Evolutionary conservation across 352 stramenopile genomes (phyloP), one percentile per base, ranked within the genome.

Genomic region (Aphanomyces stellatus): DNA sequence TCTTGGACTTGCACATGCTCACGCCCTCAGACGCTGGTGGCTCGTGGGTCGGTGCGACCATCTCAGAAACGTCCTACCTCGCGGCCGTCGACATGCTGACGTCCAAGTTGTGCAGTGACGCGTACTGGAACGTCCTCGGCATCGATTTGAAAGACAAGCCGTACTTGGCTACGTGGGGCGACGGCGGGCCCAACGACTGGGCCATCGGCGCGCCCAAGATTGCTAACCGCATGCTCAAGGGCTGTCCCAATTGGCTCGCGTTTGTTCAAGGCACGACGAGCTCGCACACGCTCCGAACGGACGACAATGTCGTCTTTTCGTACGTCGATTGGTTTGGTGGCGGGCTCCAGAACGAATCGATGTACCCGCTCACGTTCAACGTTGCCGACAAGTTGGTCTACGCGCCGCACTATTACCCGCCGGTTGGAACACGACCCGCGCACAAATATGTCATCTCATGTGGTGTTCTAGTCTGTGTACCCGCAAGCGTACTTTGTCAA

Each of bases 71-170:
- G 8, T 66, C 83, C 19, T 90, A 85, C 65, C 51, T 90, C 2
- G 31, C 62, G 13, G 78, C 81, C 0, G 70, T 88, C 62, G 74
- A 89, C 76, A 85, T 78, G 35, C 69, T 93, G 43, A 79, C 85
- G 27, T 76, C 72, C 1, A 73, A 82, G 62, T 65, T 93, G 2
- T 93, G 85, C 60, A 88, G 74, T 30, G 77, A 90, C 33, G 63
- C 85, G 40, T 74, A 90, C 60, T 93, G 89, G 81, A 93, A 93
- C 65, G 90, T 93, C 53, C 81, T 93, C 25, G 85, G 85, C 13
- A 77, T 93, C 8, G 85, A 93, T 49, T 73, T 93, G 66, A 93
- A 93, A 74, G 90, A 93, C 65, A 81, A 90, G 55, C 84, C 84
- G 25, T 69, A 88, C 62, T 70, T 81, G 37, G 83, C 77, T 28